phyloP scores from a whole-genome alignment of 2,329 filamentous ascomycete species.

The Colletotrichum lindemuthianum region DNA sequence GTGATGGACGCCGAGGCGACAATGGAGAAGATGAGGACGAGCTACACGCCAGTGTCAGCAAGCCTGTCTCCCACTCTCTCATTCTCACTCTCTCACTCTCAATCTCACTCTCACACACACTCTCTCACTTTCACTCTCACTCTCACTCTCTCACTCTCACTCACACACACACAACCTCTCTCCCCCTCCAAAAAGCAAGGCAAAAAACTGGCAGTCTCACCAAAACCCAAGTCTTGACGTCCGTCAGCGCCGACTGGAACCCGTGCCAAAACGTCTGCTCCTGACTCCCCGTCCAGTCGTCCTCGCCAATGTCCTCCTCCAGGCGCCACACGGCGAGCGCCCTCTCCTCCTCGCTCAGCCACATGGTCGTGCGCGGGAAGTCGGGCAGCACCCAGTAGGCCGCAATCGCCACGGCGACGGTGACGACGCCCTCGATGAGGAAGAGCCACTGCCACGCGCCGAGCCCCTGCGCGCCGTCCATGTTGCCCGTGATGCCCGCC shows the following conservation, averaged over 20 bases:
- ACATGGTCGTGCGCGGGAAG: constrained; percentile 59
- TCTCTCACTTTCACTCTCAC: neutral
- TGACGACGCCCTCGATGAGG: constrained; percentile 76
- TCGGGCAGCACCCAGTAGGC: constrained; percentile 73
- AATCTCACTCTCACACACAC: too few relatives aligned
- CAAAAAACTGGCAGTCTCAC: constrained; percentile 43
- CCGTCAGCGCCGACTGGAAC: constrained; percentile 63
- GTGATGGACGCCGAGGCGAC: constrained; percentile 68
- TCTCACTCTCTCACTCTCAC: neutral
- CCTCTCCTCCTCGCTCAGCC: constrained; percentile 49
- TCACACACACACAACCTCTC: too few relatives aligned
- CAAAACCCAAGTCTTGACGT: constrained; percentile 70
- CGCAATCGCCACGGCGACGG: constrained; percentile 66
- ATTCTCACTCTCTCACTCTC: too few relatives aligned
- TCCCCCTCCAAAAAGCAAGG: neutral
- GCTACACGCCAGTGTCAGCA: constrained; percentile 42
- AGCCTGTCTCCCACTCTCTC: too few relatives aligned
- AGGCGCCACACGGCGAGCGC: constrained; percentile 69
- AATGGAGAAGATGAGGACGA: constrained; percentile 67
- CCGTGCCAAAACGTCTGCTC: constrained; percentile 67
- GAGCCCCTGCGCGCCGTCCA: constrained; percentile 67
- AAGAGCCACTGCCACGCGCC: constrained; percentile 75
- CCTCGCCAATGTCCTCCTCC: constrained; percentile 72
- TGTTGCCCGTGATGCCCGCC: constrained; percentile 72
- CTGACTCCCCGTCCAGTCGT: constrained; percentile 67